Evolutionary conservation across 805 yeast genomes (phyloP), one percentile per base, ranked within the genome.

Genomic region (Kuraishia borneana): DNA sequence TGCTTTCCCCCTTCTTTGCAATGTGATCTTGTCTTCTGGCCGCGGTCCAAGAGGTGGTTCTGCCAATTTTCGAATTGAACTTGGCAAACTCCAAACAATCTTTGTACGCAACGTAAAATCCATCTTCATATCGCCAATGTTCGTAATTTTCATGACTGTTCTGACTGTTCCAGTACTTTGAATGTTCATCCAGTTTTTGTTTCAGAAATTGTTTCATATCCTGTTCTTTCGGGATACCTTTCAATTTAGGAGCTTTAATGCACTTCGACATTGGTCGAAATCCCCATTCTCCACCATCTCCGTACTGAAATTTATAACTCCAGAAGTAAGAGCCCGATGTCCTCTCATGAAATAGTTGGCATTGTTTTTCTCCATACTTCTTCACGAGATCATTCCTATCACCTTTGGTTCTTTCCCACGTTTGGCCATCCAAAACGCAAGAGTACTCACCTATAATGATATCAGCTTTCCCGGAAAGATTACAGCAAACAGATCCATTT

Each of bases 221-320:
- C 84, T 82, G 17, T 68, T 66, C 56, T 83, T 78, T 32, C 92
- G 96, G 97, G 97, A 89, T 58, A 85, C 96, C 10, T 97, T 97
- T 29, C 96, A 96, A 48, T 78, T 80, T 2, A 96, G 96, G 37
- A 75, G 65, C 50, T 80, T 73, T 49, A 88, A 88, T 56, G 13
- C 16, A 8, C 7, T 25, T 25, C 6, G 28, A 16, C 87, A 83
- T 83, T 25, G 85, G 82, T 18, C 68, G 65, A 56, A 84, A 79
- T 33, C 92, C 96, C 97, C 97, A 89, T 58, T 85, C 96, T 12
- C 97, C 97, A 29, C 96, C 96, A 48, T 78, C 80, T 2, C 96
- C 96, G 37, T 75, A 65, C 50, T 80, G 73, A 50, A 88, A 88
- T 56, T 85, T 84, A 53, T 60, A 82, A 2, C 95, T 83, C 97